A percentile compares a stretch with the other conserved stretches of the same genome.
Evolutionary conservation across 169 alveolate species (phyloP).

Genomic region (Plasmodium blacklocki): DNA sequence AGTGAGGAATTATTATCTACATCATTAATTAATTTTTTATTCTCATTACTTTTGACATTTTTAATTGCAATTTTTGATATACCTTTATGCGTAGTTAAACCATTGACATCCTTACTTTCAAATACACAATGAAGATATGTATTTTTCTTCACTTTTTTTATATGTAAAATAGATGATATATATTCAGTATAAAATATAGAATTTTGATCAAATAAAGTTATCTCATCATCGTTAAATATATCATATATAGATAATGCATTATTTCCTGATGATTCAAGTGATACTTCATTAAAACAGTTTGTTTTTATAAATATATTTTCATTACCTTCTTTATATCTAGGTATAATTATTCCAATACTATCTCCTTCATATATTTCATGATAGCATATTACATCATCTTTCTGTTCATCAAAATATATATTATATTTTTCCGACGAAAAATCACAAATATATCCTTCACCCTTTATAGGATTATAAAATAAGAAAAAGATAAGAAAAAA

Average conservation of each 20-base stretch:
- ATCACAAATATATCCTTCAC: constrained; percentile 40
- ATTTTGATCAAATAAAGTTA: constrained; percentile 2
- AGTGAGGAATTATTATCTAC: background rate
- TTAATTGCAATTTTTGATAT: constrained; percentile 37
- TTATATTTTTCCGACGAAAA: constrained; percentile 48
- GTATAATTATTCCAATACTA: constrained; percentile 56
- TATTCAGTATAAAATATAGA: constrained; percentile 19
- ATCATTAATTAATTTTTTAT: background rate
- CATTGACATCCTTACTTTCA: constrained; percentile 26
- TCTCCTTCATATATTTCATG: constrained; percentile 48
- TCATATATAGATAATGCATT: constrained; percentile 30
- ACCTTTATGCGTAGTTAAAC: constrained; percentile 24
- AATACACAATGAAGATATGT: constrained; percentile 29
- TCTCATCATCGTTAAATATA: constrained; percentile 29
- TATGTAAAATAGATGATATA: constrained; percentile 29
- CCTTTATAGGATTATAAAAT: constrained; percentile 14
- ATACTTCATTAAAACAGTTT: constrained; percentile 50
- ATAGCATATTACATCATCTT: constrained; percentile 44
- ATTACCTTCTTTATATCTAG: constrained; percentile 34
- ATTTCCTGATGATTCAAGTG: constrained; percentile 31
- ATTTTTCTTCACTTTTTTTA: constrained; percentile 21
- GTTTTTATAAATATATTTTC: constrained; percentile 34
- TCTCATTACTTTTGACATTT: background rate
- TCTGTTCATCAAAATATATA: constrained; percentile 24
- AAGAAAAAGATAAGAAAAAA: constrained; percentile 7